Evolutionary conservation across 805 yeast species (phyloP), one percentile per base, ranked within the genome.

Genomic region (Torulaspora franciscae): DNA sequence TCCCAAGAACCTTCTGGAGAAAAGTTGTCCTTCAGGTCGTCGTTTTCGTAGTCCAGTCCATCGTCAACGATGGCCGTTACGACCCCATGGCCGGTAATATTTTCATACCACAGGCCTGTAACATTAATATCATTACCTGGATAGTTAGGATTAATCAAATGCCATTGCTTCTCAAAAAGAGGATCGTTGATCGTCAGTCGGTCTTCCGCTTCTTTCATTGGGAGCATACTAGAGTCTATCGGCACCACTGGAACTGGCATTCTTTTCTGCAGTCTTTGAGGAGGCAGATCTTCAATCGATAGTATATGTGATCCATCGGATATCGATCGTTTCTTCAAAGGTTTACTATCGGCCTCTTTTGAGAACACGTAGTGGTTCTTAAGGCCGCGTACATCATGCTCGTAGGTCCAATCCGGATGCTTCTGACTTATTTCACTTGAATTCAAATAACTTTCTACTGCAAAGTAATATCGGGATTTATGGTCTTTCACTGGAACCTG

Each of bases 51-150:
- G 67, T 93, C 99, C 23, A 93, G 65, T 1, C 99, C 99, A 66
- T 93, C 99, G 65, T 93, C 99, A 0, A 93, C 84, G 32, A 93
- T 76, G 1, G 97, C 96, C 1, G 90, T 83, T 1, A 85, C 87
- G 5, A 87, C 73, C 4, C 93, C 91, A 29, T 73, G 65, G 1
- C 99, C 99, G 0, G 93, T 83, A 45, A 84, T 78, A 39, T 83
- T 85, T 47, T 80, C 79, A 25, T 72, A 69, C 99, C 99, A 93
- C 9, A 88, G 80, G 0, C 85, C 89, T 1, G 85, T 66, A 10
- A 89, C 91, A 57, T 93, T 91, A 42, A 93, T 80, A 63, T 91
- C 98, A 57, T 87, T 74, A 0, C 95, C 95, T 0, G 85, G 86
- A 52, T 70, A 80, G 6, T 65, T 62, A 0, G 86, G 71, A 59